Evolutionary conservation across 164 flowering plant genomes (phyloP).

Genomic region (Amborella trichopoda): DNA sequence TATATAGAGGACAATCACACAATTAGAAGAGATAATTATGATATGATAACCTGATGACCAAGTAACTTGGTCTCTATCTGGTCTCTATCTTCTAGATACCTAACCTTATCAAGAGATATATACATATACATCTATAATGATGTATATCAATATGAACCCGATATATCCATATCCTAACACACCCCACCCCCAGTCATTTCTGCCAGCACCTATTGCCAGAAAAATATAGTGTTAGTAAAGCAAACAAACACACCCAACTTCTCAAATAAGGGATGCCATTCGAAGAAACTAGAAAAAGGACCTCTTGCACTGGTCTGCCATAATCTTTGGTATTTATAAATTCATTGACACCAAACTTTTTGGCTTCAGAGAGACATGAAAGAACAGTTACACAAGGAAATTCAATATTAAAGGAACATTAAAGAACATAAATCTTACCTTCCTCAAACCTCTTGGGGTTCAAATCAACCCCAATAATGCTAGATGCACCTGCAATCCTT

Average conservation of each 20-base stretch:
- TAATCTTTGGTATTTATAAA: conserved; percentile 14
- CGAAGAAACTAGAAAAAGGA: neutral
- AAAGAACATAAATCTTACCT: conserved; percentile 12
- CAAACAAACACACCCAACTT: neutral
- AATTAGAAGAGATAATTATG: no score
- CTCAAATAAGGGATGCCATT: neutral
- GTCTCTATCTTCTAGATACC: no score
- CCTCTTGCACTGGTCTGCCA: conserved; percentile 20
- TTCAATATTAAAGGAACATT: neutral
- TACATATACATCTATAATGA: no score
- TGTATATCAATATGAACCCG: no score
- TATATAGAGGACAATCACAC: no score
- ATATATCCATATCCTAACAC: no score
- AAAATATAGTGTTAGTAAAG: neutral
- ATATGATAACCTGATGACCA: no score
- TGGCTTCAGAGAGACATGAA: conserved; percentile 8
- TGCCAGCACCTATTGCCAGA: conserved; percentile 9
- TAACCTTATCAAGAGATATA: no score
- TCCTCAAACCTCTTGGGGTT: conserved; percentile 19
- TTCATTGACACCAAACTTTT: conserved; percentile 22
- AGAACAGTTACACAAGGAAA: neutral
- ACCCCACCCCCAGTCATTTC: conserved; percentile 24
- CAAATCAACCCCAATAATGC: conserved; percentile 25
- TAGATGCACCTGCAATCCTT: conserved; percentile 23
- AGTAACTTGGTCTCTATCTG: no score